Percentiles rank a stretch among this genome's conserved stretches.
phyloP scores from a whole-genome alignment of 768 basidiomycete species.

The Collybia sp. region DNA sequence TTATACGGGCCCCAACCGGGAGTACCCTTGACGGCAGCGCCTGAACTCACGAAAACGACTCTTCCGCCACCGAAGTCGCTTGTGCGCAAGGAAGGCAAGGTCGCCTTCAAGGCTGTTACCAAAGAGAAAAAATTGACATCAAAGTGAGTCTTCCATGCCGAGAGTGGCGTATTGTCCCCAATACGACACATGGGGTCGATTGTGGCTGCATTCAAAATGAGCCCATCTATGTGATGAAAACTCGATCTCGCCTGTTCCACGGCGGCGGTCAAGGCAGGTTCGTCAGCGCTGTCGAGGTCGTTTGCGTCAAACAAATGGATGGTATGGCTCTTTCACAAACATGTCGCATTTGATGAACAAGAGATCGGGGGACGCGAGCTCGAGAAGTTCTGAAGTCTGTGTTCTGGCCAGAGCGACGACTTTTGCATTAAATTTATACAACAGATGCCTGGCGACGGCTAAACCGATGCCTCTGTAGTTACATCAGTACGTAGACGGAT shows the following conservation, averaged over 20 bases:
- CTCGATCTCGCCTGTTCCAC: conserved; percentile 46
- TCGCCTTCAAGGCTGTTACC: conserved; percentile 59
- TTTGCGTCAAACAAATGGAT: background rate
- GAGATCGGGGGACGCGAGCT: conserved; percentile 43
- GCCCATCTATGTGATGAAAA: conserved; percentile 65
- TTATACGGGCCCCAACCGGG: conserved; percentile 81
- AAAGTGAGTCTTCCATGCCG: conserved; percentile 68
- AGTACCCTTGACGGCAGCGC: conserved; percentile 65
- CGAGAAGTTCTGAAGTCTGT: conserved; percentile 55
- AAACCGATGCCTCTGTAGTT: conserved; percentile 66
- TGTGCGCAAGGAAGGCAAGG: conserved; percentile 66
- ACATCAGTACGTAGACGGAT: conserved; percentile 4
- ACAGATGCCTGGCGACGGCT: conserved; percentile 64
- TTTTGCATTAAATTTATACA: conserved; percentile 54
- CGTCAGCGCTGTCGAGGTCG: conserved; percentile 46
- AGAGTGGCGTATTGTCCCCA: conserved; percentile 41
- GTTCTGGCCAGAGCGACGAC: conserved; percentile 80
- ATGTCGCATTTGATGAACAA: conserved; percentile 68
- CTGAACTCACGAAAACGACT: conserved; percentile 83
- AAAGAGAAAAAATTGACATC: conserved; percentile 89
- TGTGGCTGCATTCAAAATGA: conserved; percentile 83
- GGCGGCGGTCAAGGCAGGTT: conserved; percentile 47
- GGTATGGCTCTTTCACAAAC: conserved; percentile 33
- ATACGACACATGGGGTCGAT: conserved; percentile 67
- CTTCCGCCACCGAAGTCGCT: conserved; percentile 50